phyloP scores from a whole-genome alignment of 306 rosid genomes.

The Castanopsis chinensis region DNA sequence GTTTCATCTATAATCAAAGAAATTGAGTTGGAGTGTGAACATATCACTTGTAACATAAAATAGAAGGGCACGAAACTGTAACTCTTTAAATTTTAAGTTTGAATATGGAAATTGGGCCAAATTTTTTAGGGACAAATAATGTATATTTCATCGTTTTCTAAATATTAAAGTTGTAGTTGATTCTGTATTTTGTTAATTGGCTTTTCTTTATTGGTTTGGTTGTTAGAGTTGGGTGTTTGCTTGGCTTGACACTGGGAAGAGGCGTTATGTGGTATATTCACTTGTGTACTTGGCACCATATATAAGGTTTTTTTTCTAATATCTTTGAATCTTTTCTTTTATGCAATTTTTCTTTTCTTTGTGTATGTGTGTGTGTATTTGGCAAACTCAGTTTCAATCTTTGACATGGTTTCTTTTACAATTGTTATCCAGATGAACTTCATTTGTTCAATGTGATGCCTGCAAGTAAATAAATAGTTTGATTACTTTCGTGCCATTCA shows the following conservation, averaged over 20 bases:
- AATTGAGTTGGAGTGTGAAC: too few relatives aligned
- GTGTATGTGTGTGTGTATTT: background rate
- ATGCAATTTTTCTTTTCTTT: background rate
- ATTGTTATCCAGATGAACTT: background rate
- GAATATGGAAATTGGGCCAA: too few relatives aligned
- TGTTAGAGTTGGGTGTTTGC: constrained; percentile 92
- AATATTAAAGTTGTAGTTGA: background rate
- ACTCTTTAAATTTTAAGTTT: too few relatives aligned
- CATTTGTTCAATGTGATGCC: background rate
- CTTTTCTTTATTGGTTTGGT: constrained; percentile 4
- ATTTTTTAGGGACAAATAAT: too few relatives aligned
- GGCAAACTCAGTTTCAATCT: background rate
- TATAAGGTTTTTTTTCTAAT: constrained; percentile 50
- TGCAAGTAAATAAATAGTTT: too few relatives aligned
- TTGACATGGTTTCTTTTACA: background rate
- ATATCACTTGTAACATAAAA: too few relatives aligned
- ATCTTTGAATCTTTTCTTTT: background rate
- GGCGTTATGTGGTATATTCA: constrained; percentile 75
- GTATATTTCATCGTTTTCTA: too few relatives aligned
- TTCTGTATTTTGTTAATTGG: background rate
- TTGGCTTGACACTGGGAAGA: constrained; percentile 76
- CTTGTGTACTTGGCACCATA: constrained; percentile 83
- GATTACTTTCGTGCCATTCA: too few relatives aligned
- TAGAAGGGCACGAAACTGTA: too few relatives aligned
- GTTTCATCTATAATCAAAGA: too few relatives aligned